These are phyloP conservation scores for Anethum foeniculum DNA, from an alignment of 140 eudicot species.

Conservation along the genomic window DNA sequence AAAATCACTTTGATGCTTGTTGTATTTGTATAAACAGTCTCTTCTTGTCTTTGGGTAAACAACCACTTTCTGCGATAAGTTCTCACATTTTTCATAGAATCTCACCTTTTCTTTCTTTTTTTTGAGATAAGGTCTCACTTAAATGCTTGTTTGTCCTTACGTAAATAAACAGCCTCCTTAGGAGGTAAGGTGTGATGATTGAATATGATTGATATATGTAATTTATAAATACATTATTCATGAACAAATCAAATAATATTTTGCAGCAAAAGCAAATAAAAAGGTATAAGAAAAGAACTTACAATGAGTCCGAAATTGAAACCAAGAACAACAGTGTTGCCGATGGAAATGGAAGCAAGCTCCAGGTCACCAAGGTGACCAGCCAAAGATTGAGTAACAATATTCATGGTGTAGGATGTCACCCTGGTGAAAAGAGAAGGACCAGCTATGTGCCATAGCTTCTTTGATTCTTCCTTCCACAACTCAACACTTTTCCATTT, in stretches of 20 bases:
- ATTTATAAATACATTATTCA: background rate
- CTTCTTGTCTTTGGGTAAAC: background rate
- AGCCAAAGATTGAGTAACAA: conserved; percentile 10
- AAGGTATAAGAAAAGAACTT: background rate
- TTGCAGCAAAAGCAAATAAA: background rate
- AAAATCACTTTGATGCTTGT: background rate
- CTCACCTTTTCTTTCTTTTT: too few species aligned
- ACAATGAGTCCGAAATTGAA: conserved; percentile 3
- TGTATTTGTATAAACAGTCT: background rate
- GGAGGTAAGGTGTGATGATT: background rate
- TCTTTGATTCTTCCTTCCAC: background rate
- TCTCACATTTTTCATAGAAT: too few species aligned
- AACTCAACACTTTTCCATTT: background rate
- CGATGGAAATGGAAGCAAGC: conserved; percentile 1
- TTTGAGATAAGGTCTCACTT: background rate
- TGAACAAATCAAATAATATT: background rate
- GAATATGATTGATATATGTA: too few species aligned
- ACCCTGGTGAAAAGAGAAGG: background rate
- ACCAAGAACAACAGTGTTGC: conserved; percentile 8
- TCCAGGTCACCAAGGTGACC: conserved; percentile 12
- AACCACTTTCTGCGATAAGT: background rate
- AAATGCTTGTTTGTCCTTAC: background rate
- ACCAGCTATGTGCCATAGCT: conserved; percentile 9
- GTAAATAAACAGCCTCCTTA: background rate
- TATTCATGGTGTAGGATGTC: background rate